phyloP scores from a whole-genome alignment of 192 early-diverging fungal species.

The Coemansia sp. region DNA sequence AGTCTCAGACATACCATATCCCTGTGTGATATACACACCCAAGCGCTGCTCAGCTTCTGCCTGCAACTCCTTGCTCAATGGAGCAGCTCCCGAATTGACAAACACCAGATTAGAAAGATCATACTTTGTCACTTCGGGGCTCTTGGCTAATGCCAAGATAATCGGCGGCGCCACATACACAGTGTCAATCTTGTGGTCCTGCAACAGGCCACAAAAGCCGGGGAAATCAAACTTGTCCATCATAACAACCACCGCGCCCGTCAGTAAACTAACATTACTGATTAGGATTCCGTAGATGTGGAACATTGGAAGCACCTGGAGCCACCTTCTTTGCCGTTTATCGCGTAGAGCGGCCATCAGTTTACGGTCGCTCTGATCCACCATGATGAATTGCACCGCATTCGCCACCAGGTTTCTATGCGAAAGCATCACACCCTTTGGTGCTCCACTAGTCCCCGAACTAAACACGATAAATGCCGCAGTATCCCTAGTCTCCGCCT shows the following conservation, averaged over 20 bases:
- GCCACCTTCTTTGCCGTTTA: conserved; percentile 30
- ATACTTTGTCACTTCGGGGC: conserved; percentile 70
- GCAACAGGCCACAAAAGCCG: conserved; percentile 58
- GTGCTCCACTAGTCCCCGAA: conserved; percentile 55
- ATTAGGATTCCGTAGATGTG: conserved; percentile 68
- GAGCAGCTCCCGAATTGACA: conserved; percentile 77
- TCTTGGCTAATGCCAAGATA: conserved; percentile 68
- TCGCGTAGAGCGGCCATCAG: conserved; percentile 5
- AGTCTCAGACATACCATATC: conserved; percentile 68
- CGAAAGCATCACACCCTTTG: conserved; percentile 82
- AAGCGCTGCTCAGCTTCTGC: conserved; percentile 48
- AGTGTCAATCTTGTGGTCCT: conserved; percentile 67
- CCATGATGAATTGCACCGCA: conserved; percentile 51
- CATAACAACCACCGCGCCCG: conserved; percentile 61
- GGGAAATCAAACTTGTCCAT: conserved; percentile 74
- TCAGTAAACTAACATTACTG: conserved; percentile 34
- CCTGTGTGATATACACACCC: conserved; percentile 49
- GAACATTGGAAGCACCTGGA: conserved; percentile 64
- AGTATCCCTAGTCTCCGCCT: conserved; percentile 15
- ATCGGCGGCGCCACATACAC: conserved; percentile 66
- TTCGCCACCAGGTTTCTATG: conserved; percentile 83
- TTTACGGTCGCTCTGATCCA: conserved; percentile 39
- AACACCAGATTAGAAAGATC: conserved; percentile 63
- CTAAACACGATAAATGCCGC: conserved; percentile 47
- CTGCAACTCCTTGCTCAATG: conserved; percentile 66